Percentiles rank a stretch among this genome's conserved stretches.
These are phyloP conservation scores for Biancaea sappan DNA, from an alignment of 306 rosid genomes.

Conservation along the genomic window DNA sequence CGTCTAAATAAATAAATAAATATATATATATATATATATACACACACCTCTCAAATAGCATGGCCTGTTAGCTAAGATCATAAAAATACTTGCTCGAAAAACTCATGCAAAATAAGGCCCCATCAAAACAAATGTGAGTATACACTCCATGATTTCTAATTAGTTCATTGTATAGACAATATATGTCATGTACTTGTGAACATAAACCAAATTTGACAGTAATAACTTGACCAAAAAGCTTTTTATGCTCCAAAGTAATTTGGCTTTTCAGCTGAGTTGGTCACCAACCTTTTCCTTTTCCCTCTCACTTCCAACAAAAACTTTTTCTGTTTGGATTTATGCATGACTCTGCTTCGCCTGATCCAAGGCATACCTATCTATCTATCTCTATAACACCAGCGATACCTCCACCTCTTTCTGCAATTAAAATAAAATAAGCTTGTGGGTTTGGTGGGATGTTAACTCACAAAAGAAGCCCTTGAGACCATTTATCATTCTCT, in stretches of 20 bases:
- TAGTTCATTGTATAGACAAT: no score
- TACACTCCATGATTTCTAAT: no score
- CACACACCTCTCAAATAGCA: no score
- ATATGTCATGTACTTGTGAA: not conserved
- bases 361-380: conserved; percentile 60
- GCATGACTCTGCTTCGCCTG: conserved; percentile 42
- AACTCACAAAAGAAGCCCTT: not conserved
- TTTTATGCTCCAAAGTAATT: conserved; percentile 28
- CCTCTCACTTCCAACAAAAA: conserved; percentile 39
- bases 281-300: conserved; percentile 37
- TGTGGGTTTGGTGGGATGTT: conserved; percentile 28
- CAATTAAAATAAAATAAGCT: conserved; percentile 1
- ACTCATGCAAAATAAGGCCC: no score
- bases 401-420: not conserved
- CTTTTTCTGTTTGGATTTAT: conserved; percentile 45
- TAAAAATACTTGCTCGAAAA: no score
- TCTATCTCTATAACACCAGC: not conserved
- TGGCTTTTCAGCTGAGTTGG: conserved; percentile 46
- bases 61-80: no score
- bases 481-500: conserved; percentile 38
- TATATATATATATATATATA: no score
- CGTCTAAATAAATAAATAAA: no score
- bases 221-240: not conserved
- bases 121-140: no score
- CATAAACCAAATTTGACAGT: not conserved